Base-by-base conservation (phyloP, 805 yeast genomes). In the Lipomyces lipofer region DNA sequence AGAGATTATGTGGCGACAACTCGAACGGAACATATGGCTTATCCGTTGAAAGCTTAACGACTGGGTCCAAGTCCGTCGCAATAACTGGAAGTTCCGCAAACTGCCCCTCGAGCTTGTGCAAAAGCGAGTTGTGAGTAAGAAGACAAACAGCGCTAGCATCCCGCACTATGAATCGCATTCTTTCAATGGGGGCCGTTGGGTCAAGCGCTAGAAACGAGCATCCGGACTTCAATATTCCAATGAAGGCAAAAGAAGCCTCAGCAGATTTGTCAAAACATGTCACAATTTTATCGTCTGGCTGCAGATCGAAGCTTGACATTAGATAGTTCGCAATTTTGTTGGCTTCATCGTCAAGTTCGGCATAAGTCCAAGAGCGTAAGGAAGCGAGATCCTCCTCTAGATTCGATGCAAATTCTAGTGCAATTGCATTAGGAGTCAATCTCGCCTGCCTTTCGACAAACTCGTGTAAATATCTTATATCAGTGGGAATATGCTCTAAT, bases 191-290 rank as follows among this genome's bases (percentile, higher is more conserved):
- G 9, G 67, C 65, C 4, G 56, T 28, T 5, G 56, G 43, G 45
- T 64, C 67, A 15, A 64, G 38, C 4, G 64, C 63, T 13, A 64
- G 46, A 38, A 64, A 64, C 21, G 63, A 49, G 28, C 55, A 54
- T 1, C 67, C 67, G 8, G 65, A 57, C 28, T 57, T 54, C n/a
- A 64, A 44, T 30, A 64, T 52, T 2, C 64, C 67, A 15, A 58
- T 21, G 29, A 64, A 50, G 2, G 67, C 51, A 47, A 64, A 55
- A 10, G 64, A 58, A 8, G 67, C 66, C 25, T 56, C 58, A 2
- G 63, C 55, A 33, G 58, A 32, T 43, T 62, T 64, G n/a, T 64
- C 64, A 39, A 64, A 63, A 43, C 64, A 63, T 12, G 58, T 46
- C 12, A 59, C 60, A 12, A 64, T 42, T 1, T 28, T 58, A 27